A percentile compares a stretch with the other conserved stretches of the same genome.
These are phyloP conservation scores for Phlegmacium glaucopus DNA, from an alignment of 768 basidiomycete species.

Conservation along the genomic window DNA sequence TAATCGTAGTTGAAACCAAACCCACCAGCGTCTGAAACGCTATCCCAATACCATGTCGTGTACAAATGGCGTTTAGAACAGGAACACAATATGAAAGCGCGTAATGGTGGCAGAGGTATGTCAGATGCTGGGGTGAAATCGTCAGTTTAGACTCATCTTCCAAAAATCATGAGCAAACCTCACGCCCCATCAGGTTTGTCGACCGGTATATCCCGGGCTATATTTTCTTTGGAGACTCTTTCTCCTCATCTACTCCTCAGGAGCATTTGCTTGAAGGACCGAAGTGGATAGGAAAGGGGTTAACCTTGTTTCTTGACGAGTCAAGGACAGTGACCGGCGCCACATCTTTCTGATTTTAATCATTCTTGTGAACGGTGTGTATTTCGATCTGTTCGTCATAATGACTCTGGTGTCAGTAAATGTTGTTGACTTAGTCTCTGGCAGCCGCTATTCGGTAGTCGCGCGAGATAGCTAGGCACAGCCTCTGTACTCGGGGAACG, in stretches of 20 bases:
- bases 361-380: not conserved
- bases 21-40: constrained; percentile 17
- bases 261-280: constrained; percentile 10
- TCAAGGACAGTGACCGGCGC: constrained; percentile 43
- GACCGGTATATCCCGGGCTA: constrained; percentile 95
- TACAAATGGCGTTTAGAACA: constrained; percentile 91
- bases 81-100: constrained; percentile 84
- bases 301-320: constrained; percentile 54
- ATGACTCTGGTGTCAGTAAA: not conserved
- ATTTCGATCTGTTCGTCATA: not conserved
- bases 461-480: too few species aligned
- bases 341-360: constrained; percentile 34
- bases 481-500: too few species aligned
- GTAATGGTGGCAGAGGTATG: constrained; percentile 88
- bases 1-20: constrained; percentile 26
- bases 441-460: too few species aligned
- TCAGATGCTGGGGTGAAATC: constrained; percentile 68
- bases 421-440: too few species aligned
- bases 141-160: constrained; percentile 34
- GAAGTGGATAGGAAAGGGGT: constrained; percentile 38
- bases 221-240: constrained; percentile 70
- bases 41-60: constrained; percentile 48
- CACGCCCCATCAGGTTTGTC: constrained; percentile 56
- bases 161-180: not conserved
- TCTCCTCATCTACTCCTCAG: constrained; percentile 3